Evolutionary conservation across 148 eudicot genomes (phyloP), one percentile per base, ranked within the genome.

Genomic region (Cornus suecica): DNA sequence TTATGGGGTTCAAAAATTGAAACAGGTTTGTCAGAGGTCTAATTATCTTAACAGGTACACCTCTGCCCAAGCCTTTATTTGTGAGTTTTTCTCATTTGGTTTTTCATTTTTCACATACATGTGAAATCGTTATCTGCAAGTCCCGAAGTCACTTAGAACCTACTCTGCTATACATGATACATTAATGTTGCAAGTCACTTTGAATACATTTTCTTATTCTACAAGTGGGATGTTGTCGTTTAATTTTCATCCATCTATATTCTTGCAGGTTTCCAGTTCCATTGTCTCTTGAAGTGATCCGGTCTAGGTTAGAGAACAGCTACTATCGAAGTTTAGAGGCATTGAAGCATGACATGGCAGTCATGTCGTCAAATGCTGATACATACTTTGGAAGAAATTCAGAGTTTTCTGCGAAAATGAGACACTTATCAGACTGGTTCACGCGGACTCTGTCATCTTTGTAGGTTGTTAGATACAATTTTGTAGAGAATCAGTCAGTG

Each of bases 251-350:
- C 65, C 13, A 29, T 75, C 32, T 16, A 63, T 74, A 78, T 16
- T 70, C n/a, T 74, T 83, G 80, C 89, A 95, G 99, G 88, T 95
- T 91, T 85, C 94, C 97, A 4, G 97, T 91, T 37, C 97, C 99
- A 22, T 69, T 95, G 66, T 87, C 97, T 28, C 80, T 95, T 69
- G 97, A 95, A 70, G 84, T 90, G 56, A 92, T 95, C 86, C 90
- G 81, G 68, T 76, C 84, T 3, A 91, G 99, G 77, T 83, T 95
- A 68, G 94, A 91, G 82, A 95, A 87, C 75, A 91, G 87, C 66
- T 95, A 95, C 77, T 95, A 95, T 77, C 85, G 99, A 72, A 87
- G 90, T 68, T 66, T 88, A 68, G 97, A 91, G 72, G 94, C 97
- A 4, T 27, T 92, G 85, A 86, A 83, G 86, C 97, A 95, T 78